Conservation (phyloP, 2,329 filamentous ascomycete species). For the Trichoderma semiorbis region DNA sequence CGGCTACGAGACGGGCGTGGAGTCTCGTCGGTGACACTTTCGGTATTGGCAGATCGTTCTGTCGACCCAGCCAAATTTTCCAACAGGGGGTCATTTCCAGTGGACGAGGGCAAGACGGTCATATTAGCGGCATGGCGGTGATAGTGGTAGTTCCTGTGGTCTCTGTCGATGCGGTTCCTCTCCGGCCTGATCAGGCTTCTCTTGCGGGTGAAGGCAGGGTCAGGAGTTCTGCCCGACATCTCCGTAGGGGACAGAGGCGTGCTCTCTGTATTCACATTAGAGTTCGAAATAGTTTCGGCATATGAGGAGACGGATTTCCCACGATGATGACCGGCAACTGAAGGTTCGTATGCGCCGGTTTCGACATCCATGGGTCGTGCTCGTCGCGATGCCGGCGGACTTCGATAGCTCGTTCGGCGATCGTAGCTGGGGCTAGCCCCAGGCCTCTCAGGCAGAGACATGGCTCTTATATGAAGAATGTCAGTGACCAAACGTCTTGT, state of each 20-base stretch:
- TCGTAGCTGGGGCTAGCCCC: constrained; percentile 60
- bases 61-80: constrained; percentile 71
- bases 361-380: constrained; percentile 67
- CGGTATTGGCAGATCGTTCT: constrained; percentile 48
- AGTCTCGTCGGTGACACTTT: constrained; percentile 43
- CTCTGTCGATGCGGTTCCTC: constrained; percentile 75
- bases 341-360: constrained; percentile 50
- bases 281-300: constrained; percentile 53
- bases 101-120: constrained; percentile 83
- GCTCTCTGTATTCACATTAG: constrained; percentile 55
- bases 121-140: constrained; percentile 92
- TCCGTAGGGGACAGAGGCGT: constrained; percentile 50
- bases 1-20: constrained; percentile 36
- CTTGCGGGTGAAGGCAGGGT: constrained; percentile 60
- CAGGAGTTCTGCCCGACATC: constrained; percentile 29
- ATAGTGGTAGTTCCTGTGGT: constrained; percentile 95
- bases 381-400: constrained; percentile 65
- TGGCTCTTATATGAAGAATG: constrained; percentile 37
- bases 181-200: constrained; percentile 87
- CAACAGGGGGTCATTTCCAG: constrained; percentile 82
- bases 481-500: constrained; percentile 8
- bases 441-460: constrained; percentile 64
- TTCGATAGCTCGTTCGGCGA: constrained; percentile 62
- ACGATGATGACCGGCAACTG: constrained; percentile 46
- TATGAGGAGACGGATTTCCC: constrained; percentile 57